Percentiles rank a stretch among this genome's conserved stretches.
phyloP scores from a whole-genome alignment of 768 basidiomycete genomes.

The Pisolithus orientalis region DNA sequence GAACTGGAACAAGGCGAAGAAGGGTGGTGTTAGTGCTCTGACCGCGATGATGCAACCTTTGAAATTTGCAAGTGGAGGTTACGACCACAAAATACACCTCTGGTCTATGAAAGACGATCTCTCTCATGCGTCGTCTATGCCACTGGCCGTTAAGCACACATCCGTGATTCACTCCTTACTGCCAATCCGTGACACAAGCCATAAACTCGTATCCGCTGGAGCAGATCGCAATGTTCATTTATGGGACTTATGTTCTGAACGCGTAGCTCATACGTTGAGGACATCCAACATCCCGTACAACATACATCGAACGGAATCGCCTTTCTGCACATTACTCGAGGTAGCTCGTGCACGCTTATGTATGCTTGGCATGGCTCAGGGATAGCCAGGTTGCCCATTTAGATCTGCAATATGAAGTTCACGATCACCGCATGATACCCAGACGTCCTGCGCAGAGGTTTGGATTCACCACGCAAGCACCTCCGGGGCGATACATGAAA shows the following conservation, averaged over 20 bases:
- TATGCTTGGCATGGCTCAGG: conserved; percentile 1
- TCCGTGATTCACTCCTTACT: conserved; percentile 40
- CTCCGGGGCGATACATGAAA: conserved; percentile 41
- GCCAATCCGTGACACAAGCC: conserved; percentile 37
- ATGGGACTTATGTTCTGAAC: conserved; percentile 43
- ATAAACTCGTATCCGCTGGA: conserved; percentile 41
- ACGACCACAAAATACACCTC: conserved; percentile 42
- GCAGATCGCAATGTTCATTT: conserved; percentile 41
- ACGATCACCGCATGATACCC: conserved; percentile 37
- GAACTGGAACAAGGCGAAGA: conserved; percentile 31
- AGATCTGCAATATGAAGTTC: conserved; percentile 49
- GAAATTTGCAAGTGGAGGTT: conserved; percentile 44
- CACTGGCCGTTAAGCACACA: conserved; percentile 36
- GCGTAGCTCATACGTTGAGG: conserved; percentile 34
- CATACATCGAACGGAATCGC: conserved; percentile 31
- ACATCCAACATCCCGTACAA: conserved; percentile 40
- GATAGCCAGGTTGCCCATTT: conserved; percentile 38
- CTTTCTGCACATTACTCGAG: conserved; percentile 39
- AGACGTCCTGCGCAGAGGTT: conserved; percentile 35
- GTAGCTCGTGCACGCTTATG: conserved; percentile 17
- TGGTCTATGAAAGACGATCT: conserved; percentile 37
- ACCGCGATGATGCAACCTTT: conserved; percentile 35
- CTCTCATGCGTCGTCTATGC: conserved; percentile 23
- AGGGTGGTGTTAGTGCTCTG: conserved; percentile 37
- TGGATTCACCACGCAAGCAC: conserved; percentile 32